These are phyloP conservation scores for Pseudocercospora crystallina DNA, from an alignment of 2,329 filamentous ascomycete genomes.

Conservation along the genomic window DNA sequence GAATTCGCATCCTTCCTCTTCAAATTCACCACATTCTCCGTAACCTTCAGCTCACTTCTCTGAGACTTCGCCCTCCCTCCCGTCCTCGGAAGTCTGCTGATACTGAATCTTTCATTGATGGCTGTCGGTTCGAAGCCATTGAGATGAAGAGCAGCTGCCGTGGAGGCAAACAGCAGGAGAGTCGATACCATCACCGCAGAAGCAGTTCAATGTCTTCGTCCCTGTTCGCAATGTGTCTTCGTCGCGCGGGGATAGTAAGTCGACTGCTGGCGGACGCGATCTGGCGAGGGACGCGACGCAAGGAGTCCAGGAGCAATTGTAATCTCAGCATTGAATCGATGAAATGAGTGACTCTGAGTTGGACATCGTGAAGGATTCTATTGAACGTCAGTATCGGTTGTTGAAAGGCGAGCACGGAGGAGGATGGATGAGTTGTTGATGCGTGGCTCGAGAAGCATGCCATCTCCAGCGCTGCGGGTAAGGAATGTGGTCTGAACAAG, in stretches of 20 bases:
- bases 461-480: background rate
- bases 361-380: background rate
- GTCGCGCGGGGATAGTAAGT: background rate
- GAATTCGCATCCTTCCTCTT: conserved; percentile 21
- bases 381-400: too few relatives aligned
- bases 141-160: conserved; percentile 11
- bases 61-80: conserved; percentile 8
- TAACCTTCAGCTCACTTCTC: conserved; percentile 24
- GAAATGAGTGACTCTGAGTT: conserved; percentile 2
- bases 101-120: conserved; percentile 20
- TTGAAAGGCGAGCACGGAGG: background rate
- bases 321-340: conserved; percentile 1
- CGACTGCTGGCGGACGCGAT: background rate
- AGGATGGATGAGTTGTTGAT: background rate
- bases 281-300: conserved; percentile 5
- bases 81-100: conserved; percentile 18
- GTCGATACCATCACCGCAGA: conserved; percentile 10
- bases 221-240: background rate
- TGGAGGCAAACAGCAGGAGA: conserved; percentile 11
- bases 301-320: conserved; percentile 2
- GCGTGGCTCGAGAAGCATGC: background rate
- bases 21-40: conserved; percentile 27
- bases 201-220: background rate
- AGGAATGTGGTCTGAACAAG: too few relatives aligned
- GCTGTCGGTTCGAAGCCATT: conserved; percentile 9